phyloP scores from a whole-genome alignment of 2,329 filamentous ascomycete genomes.

The Neocucurbitaria cava region DNA sequence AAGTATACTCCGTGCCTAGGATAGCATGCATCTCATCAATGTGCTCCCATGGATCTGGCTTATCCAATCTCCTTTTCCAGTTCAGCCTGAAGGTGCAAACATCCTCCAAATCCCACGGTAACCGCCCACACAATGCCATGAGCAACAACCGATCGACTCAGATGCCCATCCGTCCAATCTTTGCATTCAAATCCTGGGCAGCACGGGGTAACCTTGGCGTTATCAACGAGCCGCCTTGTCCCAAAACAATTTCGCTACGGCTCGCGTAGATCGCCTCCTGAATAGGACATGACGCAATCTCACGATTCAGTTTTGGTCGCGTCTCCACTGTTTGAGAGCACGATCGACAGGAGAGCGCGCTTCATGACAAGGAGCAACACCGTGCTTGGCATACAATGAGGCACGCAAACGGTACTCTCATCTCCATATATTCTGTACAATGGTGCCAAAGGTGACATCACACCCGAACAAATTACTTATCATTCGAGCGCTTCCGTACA shows the following conservation, averaged over 20 bases:
- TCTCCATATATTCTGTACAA: not conserved
- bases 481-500: not conserved
- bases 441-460: not conserved
- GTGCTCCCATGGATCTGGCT: not conserved
- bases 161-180: not conserved
- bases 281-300: conserved; percentile 13
- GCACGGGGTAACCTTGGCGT: not conserved
- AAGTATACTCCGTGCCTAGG: too few species aligned
- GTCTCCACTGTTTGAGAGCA: conserved; percentile 18
- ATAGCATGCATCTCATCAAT: not conserved
- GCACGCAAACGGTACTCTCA: not conserved
- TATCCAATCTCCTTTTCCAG: not conserved
- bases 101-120: not conserved
- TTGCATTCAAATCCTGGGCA: not conserved
- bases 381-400: not conserved
- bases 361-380: not conserved
- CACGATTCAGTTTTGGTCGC: not conserved
- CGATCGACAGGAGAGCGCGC: conserved; percentile 29
- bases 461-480: not conserved
- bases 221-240: not conserved
- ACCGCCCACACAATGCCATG: not conserved
- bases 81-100: conserved; percentile 3
- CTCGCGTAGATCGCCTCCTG: conserved; percentile 4
- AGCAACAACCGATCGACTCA: not conserved
- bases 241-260: not conserved